Evolutionary conservation across 495 filamentous ascomycete genomes (phyloP), one percentile per base, ranked within the genome.

Genomic region (Penicillium verhagenii): DNA sequence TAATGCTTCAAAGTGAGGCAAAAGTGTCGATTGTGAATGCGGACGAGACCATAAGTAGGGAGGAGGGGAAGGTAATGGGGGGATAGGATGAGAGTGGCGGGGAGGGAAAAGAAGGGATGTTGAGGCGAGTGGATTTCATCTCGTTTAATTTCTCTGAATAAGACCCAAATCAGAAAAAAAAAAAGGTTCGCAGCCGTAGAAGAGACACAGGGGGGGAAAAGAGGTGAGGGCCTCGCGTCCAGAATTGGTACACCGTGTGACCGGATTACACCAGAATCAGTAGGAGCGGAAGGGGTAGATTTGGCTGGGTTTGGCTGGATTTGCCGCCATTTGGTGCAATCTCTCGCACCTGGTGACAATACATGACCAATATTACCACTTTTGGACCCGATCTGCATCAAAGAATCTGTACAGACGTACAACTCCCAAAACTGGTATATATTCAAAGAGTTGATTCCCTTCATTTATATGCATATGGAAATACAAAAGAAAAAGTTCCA

Each of bases 101-200:
- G 51, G 56, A 51, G 53, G 55, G 57, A 52, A 47, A 57, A 60
- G 54, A 57, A 59, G 65, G 61, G 61, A 65, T 62, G 60, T 53
- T 58, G 65, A 33, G 29, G 33, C 61, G 38, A 52, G 65, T 65
- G 65, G 59, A 56, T 65, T 56, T 56, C 63, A 66, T 66, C 50
- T 60, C 53, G 55, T 63, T 47, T 60, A 60, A 60, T 52, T 54
- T 51, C 40, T 52, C 45, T 50, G 49, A 43, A 39, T 54, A 42
- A 31, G 23, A 14, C 33, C 33, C 33, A 42, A 42, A 45, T 45
- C 42, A 21, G 37, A 13, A 39, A 16, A 49, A 49, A 43, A 52
- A 46, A 54, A 57, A 47, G 48, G 44, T 56, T 53, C 28, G 38
- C 38, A 42, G 42, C 23, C 47, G 39, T 47, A 40, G 40, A 46